These are phyloP conservation scores for Plasmopara muralis DNA, from an alignment of 352 stramenopile species.

Conservation along the genomic window DNA sequence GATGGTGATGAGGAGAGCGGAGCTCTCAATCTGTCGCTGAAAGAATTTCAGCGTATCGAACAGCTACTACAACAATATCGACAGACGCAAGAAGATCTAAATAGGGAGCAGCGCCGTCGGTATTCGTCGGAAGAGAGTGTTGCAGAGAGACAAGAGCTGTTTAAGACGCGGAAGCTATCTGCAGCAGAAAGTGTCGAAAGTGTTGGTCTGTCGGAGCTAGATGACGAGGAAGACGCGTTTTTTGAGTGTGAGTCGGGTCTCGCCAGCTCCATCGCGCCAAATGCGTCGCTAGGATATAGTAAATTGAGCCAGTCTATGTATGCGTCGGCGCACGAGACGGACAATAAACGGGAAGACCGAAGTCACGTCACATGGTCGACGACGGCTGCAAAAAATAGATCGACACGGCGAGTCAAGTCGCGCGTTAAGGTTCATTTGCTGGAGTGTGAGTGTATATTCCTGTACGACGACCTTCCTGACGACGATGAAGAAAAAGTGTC, in stretches of 20 bases:
- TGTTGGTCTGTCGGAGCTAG: slow-evolving; percentile 72
- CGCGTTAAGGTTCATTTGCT: slow-evolving; percentile 75
- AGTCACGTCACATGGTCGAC: slow-evolving; percentile 30
- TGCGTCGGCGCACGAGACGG: slow-evolving; percentile 46
- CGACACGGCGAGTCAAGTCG: slow-evolving; percentile 41
- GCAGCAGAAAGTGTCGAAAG: slow-evolving; percentile 74
- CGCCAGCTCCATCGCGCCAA: slow-evolving; percentile 28
- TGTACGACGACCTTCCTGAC: slow-evolving; percentile 78
- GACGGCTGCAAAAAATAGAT: slow-evolving; percentile 26
- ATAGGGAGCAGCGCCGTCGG: slow-evolving; percentile 19
- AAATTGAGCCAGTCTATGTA: slow-evolving; percentile 81
- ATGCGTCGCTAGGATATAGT: slow-evolving; percentile 29
- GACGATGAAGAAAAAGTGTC: slow-evolving; percentile 28
- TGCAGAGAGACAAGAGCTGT: slow-evolving; percentile 14
- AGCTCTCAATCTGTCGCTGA: slow-evolving; percentile 58
- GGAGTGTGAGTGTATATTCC: slow-evolving; percentile 58
- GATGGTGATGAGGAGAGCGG: slow-evolving; percentile 15
- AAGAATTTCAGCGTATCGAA: slow-evolving; percentile 83
- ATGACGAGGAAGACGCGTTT: slow-evolving; percentile 71
- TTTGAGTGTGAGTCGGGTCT: slow-evolving; percentile 75
- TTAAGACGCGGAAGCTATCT: slow-evolving; percentile 47
- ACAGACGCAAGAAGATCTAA: slow-evolving; percentile 62
- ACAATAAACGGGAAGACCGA: slow-evolving; percentile 17
- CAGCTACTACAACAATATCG: slow-evolving; percentile 75
- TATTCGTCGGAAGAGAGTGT: slow-evolving; percentile 13